Evolutionary conservation across 768 basidiomycete species (phyloP), one percentile per base, ranked within the genome.

Genomic region (Pisolithus orientalis): DNA sequence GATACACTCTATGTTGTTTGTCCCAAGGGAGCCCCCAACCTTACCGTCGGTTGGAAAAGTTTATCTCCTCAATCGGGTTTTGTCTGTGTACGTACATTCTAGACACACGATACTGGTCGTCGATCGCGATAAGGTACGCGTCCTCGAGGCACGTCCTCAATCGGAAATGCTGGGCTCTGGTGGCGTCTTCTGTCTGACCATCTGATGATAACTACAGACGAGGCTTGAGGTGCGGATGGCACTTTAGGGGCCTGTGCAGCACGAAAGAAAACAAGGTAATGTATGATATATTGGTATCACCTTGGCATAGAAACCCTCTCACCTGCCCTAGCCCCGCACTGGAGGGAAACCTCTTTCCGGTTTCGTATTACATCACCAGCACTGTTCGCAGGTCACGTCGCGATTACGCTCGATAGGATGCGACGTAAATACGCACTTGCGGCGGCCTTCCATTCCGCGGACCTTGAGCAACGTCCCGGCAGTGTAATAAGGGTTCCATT

Each of bases 11-110:
- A 46, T 39, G 21, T 39, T 31, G 39, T 27, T 13, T 39, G 28
- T 48, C 21, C 21, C 21, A 21, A 21, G 21, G 32, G 38, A 55
- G 32, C 31, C 47, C 17, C 39, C 17, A 34, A 40, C 39, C 24
- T 32, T 50, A 48, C 40, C 77, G 72, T 27, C 70, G 62, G 63
- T 78, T 81, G 63, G 84, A 82, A 38, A 79, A 76, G 29, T 63
- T 62, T 80, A 80, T 25, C 84, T 79, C 47, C 84, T 79, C 47
- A 78, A 78, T 44, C 77, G 74, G 17, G 75, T 75, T 7, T 76
- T 68, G 74, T 79, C 53, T 6, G 16, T 52, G 54, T 58, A 56
- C 54, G 53, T 58, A 50, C 49, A 57, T 51, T 51, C 46, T 58
- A 17, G 25, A 44, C 43, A 21, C 43, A 14, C 9, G 49, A 55